Conservation (phyloP, 1,284 basidiomycete species). For the Heterobasidion annosum region DNA sequence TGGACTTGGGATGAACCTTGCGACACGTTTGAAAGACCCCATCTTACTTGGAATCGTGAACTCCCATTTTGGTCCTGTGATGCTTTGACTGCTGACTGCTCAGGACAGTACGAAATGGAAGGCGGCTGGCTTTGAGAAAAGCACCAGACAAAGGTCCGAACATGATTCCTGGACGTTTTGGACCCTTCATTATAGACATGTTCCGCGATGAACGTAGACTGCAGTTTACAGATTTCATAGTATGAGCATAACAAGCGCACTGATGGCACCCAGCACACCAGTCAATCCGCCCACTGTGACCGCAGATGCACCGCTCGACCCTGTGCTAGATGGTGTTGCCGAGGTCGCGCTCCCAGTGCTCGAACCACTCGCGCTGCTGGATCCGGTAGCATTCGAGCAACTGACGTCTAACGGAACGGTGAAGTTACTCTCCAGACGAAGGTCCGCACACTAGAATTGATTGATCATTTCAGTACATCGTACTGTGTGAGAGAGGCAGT, state of each 20-base stretch:
- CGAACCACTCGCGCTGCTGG: background rate
- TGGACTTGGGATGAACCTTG: no score
- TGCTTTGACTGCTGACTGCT: no score
- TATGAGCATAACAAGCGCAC: background rate
- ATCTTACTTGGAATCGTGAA: no score
- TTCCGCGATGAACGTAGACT: no score
- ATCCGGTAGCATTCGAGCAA: conserved; percentile 20
- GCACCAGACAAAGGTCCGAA: no score
- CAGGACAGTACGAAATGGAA: no score
- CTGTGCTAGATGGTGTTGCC: conserved; percentile 9
- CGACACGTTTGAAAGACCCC: no score
- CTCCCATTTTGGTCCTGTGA: no score
- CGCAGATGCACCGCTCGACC: conserved; percentile 12
- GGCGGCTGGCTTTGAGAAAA: no score
- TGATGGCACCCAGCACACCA: conserved; percentile 1
- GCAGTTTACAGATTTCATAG: background rate
- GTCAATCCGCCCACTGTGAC: conserved; percentile 12
- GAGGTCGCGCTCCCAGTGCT: conserved; percentile 6
- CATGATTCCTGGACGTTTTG: no score
- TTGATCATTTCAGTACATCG: background rate
- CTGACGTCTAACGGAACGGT: conserved; percentile 21
- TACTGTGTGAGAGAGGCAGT: background rate
- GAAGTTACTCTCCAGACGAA: conserved; percentile 48
- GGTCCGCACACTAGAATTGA: conserved; percentile 52
- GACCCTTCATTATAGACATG: no score